These are phyloP conservation scores for Gaeumannomyces sp. DNA, from an alignment of 2,329 filamentous ascomycete species.

Conservation along the genomic window DNA sequence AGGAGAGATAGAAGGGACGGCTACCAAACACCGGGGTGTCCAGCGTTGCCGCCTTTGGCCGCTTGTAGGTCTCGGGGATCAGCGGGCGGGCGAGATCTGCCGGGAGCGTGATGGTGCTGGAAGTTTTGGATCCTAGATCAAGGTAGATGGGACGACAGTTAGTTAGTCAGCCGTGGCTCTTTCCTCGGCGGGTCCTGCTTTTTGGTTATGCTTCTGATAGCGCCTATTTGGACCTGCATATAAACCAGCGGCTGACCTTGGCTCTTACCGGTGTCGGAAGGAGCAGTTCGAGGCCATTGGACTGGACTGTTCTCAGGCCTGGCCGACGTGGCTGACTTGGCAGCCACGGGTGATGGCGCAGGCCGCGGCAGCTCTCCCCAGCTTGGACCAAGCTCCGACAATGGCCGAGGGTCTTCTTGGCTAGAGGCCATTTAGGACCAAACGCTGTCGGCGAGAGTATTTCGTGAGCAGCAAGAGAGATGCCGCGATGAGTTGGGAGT, in stretches of 20 bases:
- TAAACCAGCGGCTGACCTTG: not conserved
- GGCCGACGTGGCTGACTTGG: not conserved
- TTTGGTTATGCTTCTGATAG: not conserved
- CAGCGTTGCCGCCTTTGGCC: not conserved
- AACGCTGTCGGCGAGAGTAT: not conserved
- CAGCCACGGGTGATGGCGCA: not conserved
- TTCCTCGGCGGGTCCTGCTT: too few species aligned
- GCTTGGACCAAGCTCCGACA: not conserved
- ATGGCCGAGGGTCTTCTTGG: not conserved
- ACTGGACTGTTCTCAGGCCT: not conserved
- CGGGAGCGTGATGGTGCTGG: not conserved
- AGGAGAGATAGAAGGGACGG: not conserved
- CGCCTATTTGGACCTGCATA: slow-evolving; percentile 2
- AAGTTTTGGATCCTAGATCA: not conserved
- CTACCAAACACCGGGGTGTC: not conserved
- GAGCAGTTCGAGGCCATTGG: not conserved
- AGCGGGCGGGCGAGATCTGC: not conserved
- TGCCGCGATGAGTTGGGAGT: not conserved
- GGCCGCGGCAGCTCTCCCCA: slow-evolving; percentile 1
- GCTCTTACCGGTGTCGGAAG: not conserved
- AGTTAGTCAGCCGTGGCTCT: too few species aligned
- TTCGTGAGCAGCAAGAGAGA: too few species aligned
- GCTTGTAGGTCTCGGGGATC: not conserved
- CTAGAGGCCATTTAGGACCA: not conserved
- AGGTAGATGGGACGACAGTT: too few species aligned